Evolutionary conservation across 2,329 filamentous ascomycete species (phyloP).

Genomic region (Polytolypa hystricis): DNA sequence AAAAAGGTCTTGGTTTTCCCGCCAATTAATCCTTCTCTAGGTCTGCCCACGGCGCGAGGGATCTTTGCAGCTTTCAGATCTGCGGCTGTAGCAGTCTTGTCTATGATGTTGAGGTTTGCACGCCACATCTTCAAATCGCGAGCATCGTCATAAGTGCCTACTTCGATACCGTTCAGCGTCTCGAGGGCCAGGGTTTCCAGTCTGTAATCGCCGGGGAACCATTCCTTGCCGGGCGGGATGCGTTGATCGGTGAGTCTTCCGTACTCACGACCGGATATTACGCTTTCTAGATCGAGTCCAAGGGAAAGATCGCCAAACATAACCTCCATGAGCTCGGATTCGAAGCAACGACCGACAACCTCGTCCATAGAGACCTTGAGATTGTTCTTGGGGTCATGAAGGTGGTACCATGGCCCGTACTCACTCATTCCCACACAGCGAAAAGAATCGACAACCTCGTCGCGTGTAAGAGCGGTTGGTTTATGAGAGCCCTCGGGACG

Average conservation of each 20-base stretch:
- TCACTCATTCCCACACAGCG: constrained; percentile 31
- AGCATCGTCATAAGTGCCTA: constrained; percentile 35
- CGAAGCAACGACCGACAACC: constrained; percentile 44
- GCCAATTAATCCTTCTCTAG: constrained; percentile 12
- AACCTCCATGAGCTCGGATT: constrained; percentile 37
- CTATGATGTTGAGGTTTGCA: constrained; percentile 34
- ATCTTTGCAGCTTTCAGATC: constrained; percentile 21
- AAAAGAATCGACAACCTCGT: constrained; percentile 26
- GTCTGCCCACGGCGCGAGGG: constrained; percentile 19
- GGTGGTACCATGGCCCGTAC: constrained; percentile 43
- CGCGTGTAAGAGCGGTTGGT: constrained; percentile 17
- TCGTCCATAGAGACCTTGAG: constrained; percentile 40
- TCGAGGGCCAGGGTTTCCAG: constrained; percentile 46
- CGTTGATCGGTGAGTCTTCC: constrained; percentile 37
- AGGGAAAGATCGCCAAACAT: constrained; percentile 33
- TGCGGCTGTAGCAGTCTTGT: constrained; percentile 21
- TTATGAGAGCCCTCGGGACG: constrained; percentile 13
- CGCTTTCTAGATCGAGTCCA: constrained; percentile 35
- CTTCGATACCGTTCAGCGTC: constrained; percentile 43
- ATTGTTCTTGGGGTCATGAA: constrained; percentile 31
- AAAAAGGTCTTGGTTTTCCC: constrained; percentile 7
- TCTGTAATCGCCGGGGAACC: constrained; percentile 49
- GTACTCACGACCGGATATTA: constrained; percentile 38
- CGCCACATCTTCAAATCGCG: constrained; percentile 38
- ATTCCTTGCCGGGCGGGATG: constrained; percentile 35